A percentile compares a stretch with the other conserved stretches of the same genome.
Conservation (phyloP, 192 early-diverging fungal genomes). For the Jimgerdemannia flammicorona region DNA sequence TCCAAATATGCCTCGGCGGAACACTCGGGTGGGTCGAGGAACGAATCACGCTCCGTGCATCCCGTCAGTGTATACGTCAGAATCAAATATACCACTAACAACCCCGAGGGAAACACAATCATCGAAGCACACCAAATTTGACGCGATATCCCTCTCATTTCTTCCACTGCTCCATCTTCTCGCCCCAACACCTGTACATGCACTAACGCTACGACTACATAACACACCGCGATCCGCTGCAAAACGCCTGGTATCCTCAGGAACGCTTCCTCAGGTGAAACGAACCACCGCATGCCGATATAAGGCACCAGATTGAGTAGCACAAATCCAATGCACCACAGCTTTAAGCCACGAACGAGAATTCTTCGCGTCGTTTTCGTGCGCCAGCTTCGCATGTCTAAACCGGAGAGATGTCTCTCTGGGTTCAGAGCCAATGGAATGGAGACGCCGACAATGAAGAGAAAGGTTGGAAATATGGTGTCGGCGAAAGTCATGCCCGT, state of each 20-base stretch:
- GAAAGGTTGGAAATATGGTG: slow-evolving; percentile 51
- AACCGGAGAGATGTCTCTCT: not conserved
- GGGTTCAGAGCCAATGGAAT: slow-evolving; percentile 11
- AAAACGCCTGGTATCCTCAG: slow-evolving; percentile 36
- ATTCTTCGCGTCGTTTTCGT: slow-evolving; percentile 16
- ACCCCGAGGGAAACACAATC: slow-evolving; percentile 8
- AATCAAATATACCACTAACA: slow-evolving; percentile 14
- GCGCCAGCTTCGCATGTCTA: not conserved
- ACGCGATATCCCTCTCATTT: not conserved
- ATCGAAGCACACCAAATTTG: no score
- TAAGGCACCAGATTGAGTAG: slow-evolving; percentile 19
- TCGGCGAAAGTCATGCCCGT: slow-evolving; percentile 28
- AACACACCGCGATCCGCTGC: slow-evolving; percentile 43
- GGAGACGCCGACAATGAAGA: slow-evolving; percentile 49
- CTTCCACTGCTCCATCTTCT: not conserved
- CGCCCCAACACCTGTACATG: not conserved
- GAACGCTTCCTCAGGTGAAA: not conserved
- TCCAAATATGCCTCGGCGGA: slow-evolving; percentile 46
- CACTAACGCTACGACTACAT: slow-evolving; percentile 22
- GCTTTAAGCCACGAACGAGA: slow-evolving; percentile 15
- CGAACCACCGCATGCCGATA: not conserved
- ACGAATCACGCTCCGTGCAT: not conserved
- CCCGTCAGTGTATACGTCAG: slow-evolving; percentile 10
- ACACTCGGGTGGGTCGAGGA: slow-evolving; percentile 28
- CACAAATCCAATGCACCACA: slow-evolving; percentile 32